These are phyloP conservation scores for Litsea cubeba DNA, from an alignment of 164 flowering plant species.

Conservation along the genomic window DNA sequence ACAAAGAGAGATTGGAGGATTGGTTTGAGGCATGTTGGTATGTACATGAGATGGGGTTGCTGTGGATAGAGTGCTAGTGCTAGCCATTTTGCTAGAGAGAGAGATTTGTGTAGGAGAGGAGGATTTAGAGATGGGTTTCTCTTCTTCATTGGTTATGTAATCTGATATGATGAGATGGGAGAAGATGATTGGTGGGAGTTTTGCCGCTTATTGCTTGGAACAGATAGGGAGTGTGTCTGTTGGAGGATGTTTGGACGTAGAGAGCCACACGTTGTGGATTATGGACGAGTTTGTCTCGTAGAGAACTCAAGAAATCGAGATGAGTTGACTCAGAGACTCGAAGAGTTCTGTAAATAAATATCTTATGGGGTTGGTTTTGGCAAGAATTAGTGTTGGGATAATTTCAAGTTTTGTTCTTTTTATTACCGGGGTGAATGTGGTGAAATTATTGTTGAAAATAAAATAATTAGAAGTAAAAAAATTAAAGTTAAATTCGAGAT, in stretches of 20 bases:
- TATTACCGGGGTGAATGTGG: too few species aligned
- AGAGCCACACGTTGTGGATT: slow-evolving; percentile 32
- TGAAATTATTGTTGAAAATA: too few species aligned
- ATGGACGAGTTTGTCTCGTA: too few species aligned
- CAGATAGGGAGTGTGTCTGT: slow-evolving; percentile 24
- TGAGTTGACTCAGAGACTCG: too few species aligned
- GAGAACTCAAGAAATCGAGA: too few species aligned
- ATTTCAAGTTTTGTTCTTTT: too few species aligned
- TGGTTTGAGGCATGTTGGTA: background rate
- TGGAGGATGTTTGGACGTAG: slow-evolving; percentile 13
- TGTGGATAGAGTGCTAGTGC: slow-evolving; percentile 34
- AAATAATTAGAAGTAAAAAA: too few species aligned
- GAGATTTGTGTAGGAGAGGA: background rate
- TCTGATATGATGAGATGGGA: background rate
- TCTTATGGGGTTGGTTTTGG: too few species aligned
- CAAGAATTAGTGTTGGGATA: too few species aligned
- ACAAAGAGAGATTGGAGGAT: background rate
- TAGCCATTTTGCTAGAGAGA: slow-evolving; percentile 29
- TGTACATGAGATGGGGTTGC: slow-evolving; percentile 42
- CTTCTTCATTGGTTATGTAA: background rate
- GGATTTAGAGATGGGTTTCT: background rate
- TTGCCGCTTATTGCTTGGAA: background rate
- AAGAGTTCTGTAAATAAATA: too few species aligned
- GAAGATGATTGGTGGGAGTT: background rate
- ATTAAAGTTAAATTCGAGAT: too few species aligned